Evolutionary conservation across 2,329 filamentous ascomycete species (phyloP), one percentile per base, ranked within the genome.

Genomic region (Elsinoe fawcettii): DNA sequence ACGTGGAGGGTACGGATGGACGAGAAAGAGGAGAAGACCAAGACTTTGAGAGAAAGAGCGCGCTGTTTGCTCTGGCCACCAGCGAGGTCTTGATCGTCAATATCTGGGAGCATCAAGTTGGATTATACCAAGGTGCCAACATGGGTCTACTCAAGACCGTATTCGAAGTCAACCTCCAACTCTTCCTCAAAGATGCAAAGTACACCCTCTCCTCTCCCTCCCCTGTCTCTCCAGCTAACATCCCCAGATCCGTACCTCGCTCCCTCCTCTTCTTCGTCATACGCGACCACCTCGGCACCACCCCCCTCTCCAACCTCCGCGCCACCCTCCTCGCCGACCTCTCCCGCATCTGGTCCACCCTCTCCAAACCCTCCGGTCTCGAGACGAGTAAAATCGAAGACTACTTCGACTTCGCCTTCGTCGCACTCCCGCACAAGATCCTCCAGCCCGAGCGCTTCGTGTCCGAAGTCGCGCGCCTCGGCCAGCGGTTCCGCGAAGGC

Each of bases 71-170:
- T 54, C 81, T 99, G 66, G 93, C 93, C 51, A 99, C 93, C 16
- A 97, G 92, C 71, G 93, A 99, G 76, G 92, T 99, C 55, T 80
- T 99, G 65, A 95, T 99, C 69, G 87, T 99, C 73, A 99, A 99
- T 70, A 95, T 99, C 64, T 99, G 93, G 93, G 93, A 99, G 74
- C 92, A 96, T 72, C 93, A 99, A 74, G 93, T 99, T 61, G 93
- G 93, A 49, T 73, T 99, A 71, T 99, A 99, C 70, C 92, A 99
- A 75, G 93, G 93, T 58, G 93, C 93, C 66, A 99, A 99, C 72
- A 99, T 99, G 93, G 93, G 93, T 7, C 75, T 99, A 66, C 78
- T 99, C 67, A 99, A 99, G 80, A 99, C 95, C 0, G 93, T 99
- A 3, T 99, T 99, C 66, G 93, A 99, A 75, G 93, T 99, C 72